These are phyloP conservation scores for Kodamaea fukazawae DNA, from an alignment of 805 yeast species.

Conservation along the genomic window DNA sequence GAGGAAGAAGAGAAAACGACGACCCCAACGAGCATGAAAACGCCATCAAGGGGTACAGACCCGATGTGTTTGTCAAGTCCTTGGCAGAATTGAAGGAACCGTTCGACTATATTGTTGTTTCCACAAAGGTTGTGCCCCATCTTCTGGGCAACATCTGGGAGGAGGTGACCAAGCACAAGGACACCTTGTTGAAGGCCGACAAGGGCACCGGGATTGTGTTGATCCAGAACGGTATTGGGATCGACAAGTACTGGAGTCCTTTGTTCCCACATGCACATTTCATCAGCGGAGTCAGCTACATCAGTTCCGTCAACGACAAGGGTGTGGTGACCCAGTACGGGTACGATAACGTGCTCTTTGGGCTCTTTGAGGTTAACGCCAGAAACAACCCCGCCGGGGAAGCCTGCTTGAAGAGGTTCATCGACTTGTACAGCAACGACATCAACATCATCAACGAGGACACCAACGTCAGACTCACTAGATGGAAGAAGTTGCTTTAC, in stretches of 20 bases:
- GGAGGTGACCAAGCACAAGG: conserved; percentile 14
- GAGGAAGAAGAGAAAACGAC: conserved; percentile 17
- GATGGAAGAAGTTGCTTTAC: conserved; percentile 42
- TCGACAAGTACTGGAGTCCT: conserved; percentile 31
- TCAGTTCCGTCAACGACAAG: conserved; percentile 30
- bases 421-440: conserved; percentile 23
- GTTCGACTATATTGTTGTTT: conserved; percentile 32
- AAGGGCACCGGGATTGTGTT: conserved; percentile 28
- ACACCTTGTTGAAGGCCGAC: conserved; percentile 12
- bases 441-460: conserved; percentile 38
- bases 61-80: conserved; percentile 25
- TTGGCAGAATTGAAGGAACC: conserved; percentile 24
- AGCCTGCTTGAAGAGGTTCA: conserved; percentile 22
- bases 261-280: conserved; percentile 33
- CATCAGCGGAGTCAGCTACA: conserved; percentile 35
- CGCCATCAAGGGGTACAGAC: conserved; percentile 21
- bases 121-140: conserved; percentile 35
- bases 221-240: conserved; percentile 41
- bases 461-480: conserved; percentile 26
- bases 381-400: conserved; percentile 19
- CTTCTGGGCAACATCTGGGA: conserved; percentile 23
- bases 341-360: conserved; percentile 20
- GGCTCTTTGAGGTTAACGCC: conserved; percentile 21
- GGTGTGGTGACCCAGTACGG: conserved; percentile 30
- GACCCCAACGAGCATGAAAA: conserved; percentile 16